Base-by-base conservation (phyloP, 768 basidiomycete genomes). In the Trichaptum fuscoviolaceum region DNA sequence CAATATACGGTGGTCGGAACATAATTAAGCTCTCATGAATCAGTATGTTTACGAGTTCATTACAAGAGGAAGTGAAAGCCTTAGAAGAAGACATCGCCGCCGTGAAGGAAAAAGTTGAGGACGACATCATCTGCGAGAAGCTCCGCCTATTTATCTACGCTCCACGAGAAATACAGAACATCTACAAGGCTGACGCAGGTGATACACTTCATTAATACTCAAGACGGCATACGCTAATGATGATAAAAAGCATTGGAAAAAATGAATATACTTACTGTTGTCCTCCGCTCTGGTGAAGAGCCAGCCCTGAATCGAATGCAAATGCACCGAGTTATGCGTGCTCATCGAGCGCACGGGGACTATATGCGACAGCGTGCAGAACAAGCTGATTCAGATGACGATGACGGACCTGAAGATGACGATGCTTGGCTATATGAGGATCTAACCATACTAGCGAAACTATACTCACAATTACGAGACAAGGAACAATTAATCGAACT, bases 401-500 rank as follows among this genome's bases (percentile, higher is more conserved):
- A 97, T 66, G 91, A 96, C 52, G 96, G 95, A 0, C 96, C 96
- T 1, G 84, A 87, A 66, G 89, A 96, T 73, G 97, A 99, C 60
- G 95, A 97, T 72, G 96, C 91, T 8, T 99, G 97, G 97, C 77
- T 99, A 35, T 91, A 92, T 69, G 96, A 99, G 75, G 97, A 99
- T 75, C 78, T 98, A 64, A 86, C 85, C 68, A 81, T 97, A 23
- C 83, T 97, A 57, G 82, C 91, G 12, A 85, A 89, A 74, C 76
- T 99, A 23, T 91, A 94, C 73, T 86, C 89, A 42, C 82, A 88
- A 63, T 79, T 97, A 62, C 81, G 90, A 71, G 97, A 99, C 75
- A 87, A 93, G 69, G 93, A 99, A 73, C 91, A 95, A 75, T 74
- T 99, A 71, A 92, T 99, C 69, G 92, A 89, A 58, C 80, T 99